phyloP scores from a whole-genome alignment of 106 monocot genomes.

The Phalaenopsis aphrodite region DNA sequence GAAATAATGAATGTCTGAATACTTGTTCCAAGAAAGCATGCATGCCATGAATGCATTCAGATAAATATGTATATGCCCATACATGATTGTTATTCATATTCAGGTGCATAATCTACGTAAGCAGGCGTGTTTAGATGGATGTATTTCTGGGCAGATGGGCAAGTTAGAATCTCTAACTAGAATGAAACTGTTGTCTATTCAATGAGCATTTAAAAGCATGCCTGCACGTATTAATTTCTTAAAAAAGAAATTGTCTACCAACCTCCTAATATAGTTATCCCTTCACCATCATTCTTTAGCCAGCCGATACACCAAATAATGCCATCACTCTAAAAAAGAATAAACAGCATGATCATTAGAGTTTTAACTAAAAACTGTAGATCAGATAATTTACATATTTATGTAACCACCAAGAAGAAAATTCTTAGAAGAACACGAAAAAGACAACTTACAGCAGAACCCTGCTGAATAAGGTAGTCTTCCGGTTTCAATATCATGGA shows the following conservation, averaged over 20 bases:
- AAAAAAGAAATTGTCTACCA: conserved; percentile 10
- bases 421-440: background rate
- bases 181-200: background rate
- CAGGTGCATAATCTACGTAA: no score
- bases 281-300: conserved; percentile 77
- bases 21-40: no score
- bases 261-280: conserved; percentile 93
- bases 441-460: conserved; percentile 47
- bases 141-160: background rate
- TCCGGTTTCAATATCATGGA: conserved; percentile 62
- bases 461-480: conserved; percentile 88
- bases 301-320: conserved; percentile 94
- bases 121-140: background rate
- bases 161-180: background rate
- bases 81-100: no score
- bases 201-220: background rate
- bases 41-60: no score
- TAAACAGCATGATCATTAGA: background rate
- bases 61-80: no score
- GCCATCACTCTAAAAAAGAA: conserved; percentile 49
- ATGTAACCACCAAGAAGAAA: background rate
- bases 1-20: no score
- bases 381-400: background rate
- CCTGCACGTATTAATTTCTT: background rate
- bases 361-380: background rate